Evolutionary conservation across 495 filamentous ascomycete genomes (phyloP).

Genomic region (Penicillium crystallinum): DNA sequence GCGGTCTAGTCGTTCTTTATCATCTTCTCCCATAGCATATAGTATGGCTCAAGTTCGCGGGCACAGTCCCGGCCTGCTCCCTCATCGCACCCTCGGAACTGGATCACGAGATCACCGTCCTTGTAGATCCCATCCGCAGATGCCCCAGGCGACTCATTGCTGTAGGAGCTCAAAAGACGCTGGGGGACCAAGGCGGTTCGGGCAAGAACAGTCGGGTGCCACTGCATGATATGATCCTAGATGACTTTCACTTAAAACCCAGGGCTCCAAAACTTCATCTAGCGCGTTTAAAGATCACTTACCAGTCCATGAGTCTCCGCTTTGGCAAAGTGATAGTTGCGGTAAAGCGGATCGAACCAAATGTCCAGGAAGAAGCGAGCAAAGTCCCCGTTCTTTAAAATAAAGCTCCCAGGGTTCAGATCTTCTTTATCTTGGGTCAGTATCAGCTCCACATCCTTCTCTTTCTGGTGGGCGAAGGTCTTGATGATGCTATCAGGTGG

Average conservation of each 20-base stretch:
- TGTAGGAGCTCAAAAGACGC: conserved; percentile 72
- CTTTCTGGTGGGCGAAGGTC: conserved; percentile 77
- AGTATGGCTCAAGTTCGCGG: conserved; percentile 57
- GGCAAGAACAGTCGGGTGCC: conserved; percentile 96
- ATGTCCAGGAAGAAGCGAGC: conserved; percentile 87
- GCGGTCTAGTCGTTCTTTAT: conserved; percentile 14
- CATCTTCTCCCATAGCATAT: conserved; percentile 41
- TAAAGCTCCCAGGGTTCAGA: conserved; percentile 67
- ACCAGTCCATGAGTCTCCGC: conserved; percentile 91
- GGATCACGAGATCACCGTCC: conserved; percentile 86
- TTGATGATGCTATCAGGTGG: conserved; percentile 95
- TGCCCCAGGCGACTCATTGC: conserved; percentile 40
- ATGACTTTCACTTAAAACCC: not conserved
- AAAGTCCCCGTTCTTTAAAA: conserved; percentile 84
- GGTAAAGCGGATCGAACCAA: conserved; percentile 93
- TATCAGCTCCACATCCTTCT: conserved; percentile 74
- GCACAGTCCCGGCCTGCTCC: conserved; percentile 56
- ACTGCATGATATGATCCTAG: conserved; percentile 88
- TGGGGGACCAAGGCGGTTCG: conserved; percentile 84
- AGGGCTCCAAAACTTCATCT: not conserved
- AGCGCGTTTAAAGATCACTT: conserved; percentile 28
- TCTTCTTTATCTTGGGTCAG: conserved; percentile 81
- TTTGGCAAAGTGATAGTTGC: conserved; percentile 92
- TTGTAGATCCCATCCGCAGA: conserved; percentile 43
- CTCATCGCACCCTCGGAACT: conserved; percentile 67